Base-by-base conservation (phyloP, 495 filamentous ascomycete genomes). In the Hamigera avellanea region DNA sequence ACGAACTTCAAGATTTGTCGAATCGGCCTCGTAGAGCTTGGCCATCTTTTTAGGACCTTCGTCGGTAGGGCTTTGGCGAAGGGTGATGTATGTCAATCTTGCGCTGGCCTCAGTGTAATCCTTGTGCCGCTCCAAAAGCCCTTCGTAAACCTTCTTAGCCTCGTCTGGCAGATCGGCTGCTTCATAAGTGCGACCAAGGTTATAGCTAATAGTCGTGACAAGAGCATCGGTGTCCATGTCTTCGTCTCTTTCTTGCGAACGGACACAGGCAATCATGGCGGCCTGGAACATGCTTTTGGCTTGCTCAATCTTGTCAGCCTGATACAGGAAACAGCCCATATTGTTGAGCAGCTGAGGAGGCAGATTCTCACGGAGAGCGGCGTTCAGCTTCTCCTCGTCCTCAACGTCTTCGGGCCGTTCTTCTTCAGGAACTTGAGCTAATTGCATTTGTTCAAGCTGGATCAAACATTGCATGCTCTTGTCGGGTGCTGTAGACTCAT, bases 131-230 rank as follows among this genome's bases (percentile, higher is more conserved):
- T 75, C 73, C 6, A 95, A 56, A 17, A 96, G 59, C 18, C 81
- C 78, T 46, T 93, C 80, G 49, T 95, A 98, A 16, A 91, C 80
- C 45, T 80, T 80, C 42, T 80, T 78, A 0, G 91, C 93, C 48
- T 89, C 78, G 32, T 93, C 83, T 17, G 78, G 66, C 50, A 85
- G 71, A 26, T 81, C 79, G 5, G 80, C 78, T 1, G 84, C 80
- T 57, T 98, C 91, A 48, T 94, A 94, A 15, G 86, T 89, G n/a
- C 91, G 74, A n/a, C 81, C 91, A 18, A 98, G 76, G 53, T 96
- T 98, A 62, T 86, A 98, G 44, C 81, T 87, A 47, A 98, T 87
- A 3, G 86, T 93, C 0, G 87, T 93, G 17, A 95, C 78, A 4
- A 98, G 70, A 2, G 86, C 84, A 52, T 96, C 91, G 1, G 76